Base-by-base conservation (phyloP, 73 alveolate genomes). In the Tetrahymena malaccensis region DNA sequence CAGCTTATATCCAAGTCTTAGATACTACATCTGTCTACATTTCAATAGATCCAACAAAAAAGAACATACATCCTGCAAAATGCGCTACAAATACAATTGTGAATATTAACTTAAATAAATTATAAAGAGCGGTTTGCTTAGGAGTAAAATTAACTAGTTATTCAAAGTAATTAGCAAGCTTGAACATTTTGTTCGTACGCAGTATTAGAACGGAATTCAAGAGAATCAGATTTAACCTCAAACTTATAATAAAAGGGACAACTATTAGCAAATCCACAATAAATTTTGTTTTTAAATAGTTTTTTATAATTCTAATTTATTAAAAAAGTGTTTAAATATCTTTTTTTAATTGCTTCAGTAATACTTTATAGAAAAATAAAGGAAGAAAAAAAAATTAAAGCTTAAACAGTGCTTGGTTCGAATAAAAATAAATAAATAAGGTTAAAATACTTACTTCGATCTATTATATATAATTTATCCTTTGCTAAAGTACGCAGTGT, bases 401-500 rank as follows among this genome's bases (percentile, higher is more conserved):
- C 34, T 27, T 0, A 27, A 70, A 11, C 5, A 70, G 89, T 70
- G 17, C 37, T 50, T 50, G 27, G 25, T 50, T 50, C 10, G 27
- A 1, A 5, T 2, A 15, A 0, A 19, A 5, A 21, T 11, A 19
- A 50, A 50, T 50, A 50, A 50, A 19, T 19, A 50, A 50, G 83
- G 83, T 21, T 19, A 10, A 7, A 50, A 50, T 50, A n/a, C 22
- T 70, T 70, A 70, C 89, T 94, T 95, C 15, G 84, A 85, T 25
- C 97, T 70, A 70, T 96, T 94, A 31, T 96, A 96, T 35, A 94
- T 97, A 93, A 96, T 58, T n/a, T 97, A 95, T 10, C 98, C 97
- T 43, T 96, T 56, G 93, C 96, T 97, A 85, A 96, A 97, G 94
- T 94, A 97, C 22, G 99, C 98, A 27, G 98, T 97, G 21, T 96